Evolutionary conservation across 345 rosid species (phyloP).

Genomic region (Gossypium thurberi): DNA sequence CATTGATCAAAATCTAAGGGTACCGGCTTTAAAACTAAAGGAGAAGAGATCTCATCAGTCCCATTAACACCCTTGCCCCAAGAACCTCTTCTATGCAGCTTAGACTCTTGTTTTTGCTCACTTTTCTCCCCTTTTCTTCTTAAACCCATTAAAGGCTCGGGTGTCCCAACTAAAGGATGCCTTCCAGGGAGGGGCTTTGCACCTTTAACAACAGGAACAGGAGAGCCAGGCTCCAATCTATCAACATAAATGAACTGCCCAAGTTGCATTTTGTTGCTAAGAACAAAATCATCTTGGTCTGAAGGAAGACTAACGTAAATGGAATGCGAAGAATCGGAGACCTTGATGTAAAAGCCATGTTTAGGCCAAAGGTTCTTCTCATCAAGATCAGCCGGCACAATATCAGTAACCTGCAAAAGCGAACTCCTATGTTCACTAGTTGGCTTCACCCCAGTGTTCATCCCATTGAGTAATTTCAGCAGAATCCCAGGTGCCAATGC

Average conservation of each 20-base stretch:
- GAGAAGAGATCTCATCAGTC: conserved; percentile 42
- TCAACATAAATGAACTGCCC: conserved; percentile 93
- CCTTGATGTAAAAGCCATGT: conserved; percentile 87
- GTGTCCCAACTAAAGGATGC: conserved; percentile 82
- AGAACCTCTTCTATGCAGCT: conserved; percentile 64
- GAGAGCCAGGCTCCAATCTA: conserved; percentile 80
- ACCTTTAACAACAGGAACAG: conserved; percentile 64
- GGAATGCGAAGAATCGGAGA: conserved; percentile 91
- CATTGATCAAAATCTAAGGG: conserved; percentile 86
- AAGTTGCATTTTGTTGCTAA: conserved; percentile 87
- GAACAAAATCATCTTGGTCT: conserved; percentile 69
- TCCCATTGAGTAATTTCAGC: conserved; percentile 66
- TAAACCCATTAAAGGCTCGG: conserved; percentile 75
- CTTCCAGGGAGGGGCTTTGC: conserved; percentile 81
- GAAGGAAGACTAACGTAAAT: conserved; percentile 85
- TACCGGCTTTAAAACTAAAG: conserved; percentile 61
- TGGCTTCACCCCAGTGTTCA: conserved; percentile 80
- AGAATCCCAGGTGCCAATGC: conserved; percentile 75
- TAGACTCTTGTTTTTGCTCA: conserved; percentile 34
- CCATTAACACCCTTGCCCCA: conserved; percentile 55
- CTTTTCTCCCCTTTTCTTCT: conserved; percentile 41
- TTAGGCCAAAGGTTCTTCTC: conserved; percentile 83
- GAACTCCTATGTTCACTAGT: conserved; percentile 87
- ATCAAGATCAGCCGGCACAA: conserved; percentile 92
- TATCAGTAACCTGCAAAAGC: conserved; percentile 81